A percentile compares a stretch with the other conserved stretches of the same genome.
These are phyloP conservation scores for Silene coronaria DNA, from an alignment of 179 eudicot genomes.

Conservation along the genomic window DNA sequence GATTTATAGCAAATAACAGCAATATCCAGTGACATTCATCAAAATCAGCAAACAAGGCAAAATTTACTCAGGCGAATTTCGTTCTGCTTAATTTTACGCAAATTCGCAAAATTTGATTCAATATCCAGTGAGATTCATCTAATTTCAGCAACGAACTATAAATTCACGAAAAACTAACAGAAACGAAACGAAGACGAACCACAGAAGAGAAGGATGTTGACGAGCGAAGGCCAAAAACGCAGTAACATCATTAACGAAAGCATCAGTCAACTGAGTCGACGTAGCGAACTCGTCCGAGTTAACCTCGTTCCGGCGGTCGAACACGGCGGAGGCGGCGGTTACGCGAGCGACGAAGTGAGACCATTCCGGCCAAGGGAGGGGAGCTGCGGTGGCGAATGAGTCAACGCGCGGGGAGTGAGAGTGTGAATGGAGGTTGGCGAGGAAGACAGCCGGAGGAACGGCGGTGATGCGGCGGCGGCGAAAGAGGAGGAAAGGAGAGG, in stretches of 20 bases:
- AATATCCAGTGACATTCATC: too few relatives aligned
- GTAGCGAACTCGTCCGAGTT: slow-evolving; percentile 27
- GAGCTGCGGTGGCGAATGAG: slow-evolving; percentile 19
- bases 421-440: slow-evolving; percentile 5
- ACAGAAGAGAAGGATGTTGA: slow-evolving; percentile 33
- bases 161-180: not conserved
- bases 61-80: too few relatives aligned
- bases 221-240: slow-evolving; percentile 50
- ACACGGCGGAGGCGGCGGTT: not conserved
- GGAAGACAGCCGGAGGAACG: slow-evolving; percentile 13
- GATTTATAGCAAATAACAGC: too few relatives aligned
- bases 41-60: too few relatives aligned
- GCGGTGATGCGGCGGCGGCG: slow-evolving; percentile 20
- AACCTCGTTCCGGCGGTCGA: not conserved
- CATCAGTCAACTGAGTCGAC: slow-evolving; percentile 31
- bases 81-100: too few relatives aligned
- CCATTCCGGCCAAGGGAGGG: slow-evolving; percentile 25
- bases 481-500: slow-evolving; percentile 22
- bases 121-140: too few relatives aligned
- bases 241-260: slow-evolving; percentile 38
- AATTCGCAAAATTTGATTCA: too few relatives aligned
- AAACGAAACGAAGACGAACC: slow-evolving; percentile 32
- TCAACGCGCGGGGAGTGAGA: slow-evolving; percentile 9
- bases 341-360: slow-evolving; percentile 3
- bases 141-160: too few relatives aligned